Conservation (phyloP, 805 yeast species). For the Spathaspora hagerdaliae region DNA sequence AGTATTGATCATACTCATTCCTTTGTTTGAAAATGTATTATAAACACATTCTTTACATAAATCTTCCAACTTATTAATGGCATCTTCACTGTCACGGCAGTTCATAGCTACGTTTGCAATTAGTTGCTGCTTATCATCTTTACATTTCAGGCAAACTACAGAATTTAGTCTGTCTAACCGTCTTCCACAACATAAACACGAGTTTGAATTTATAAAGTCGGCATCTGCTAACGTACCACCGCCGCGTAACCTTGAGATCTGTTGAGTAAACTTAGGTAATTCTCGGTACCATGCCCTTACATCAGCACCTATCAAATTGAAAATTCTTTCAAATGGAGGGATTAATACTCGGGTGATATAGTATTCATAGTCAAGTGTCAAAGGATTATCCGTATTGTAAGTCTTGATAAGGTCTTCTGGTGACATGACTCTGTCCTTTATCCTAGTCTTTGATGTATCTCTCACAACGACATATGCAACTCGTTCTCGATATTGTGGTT, state of each 20-base stretch:
- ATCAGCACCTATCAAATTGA: conserved; percentile 80
- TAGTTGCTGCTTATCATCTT: conserved; percentile 1
- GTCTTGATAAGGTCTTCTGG: conserved; percentile 67
- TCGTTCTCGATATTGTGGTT: conserved; percentile 85
- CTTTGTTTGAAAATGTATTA: conserved; percentile 3
- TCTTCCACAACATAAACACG: conserved; percentile 27
- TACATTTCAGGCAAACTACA: conserved; percentile 4
- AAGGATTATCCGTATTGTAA: conserved; percentile 23
- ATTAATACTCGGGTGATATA: conserved; percentile 79
- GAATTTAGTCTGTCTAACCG: conserved; percentile 2
- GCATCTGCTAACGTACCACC: conserved; percentile 5
- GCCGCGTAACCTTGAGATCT: not conserved
- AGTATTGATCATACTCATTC: conserved; percentile 6
- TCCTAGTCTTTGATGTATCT: conserved; percentile 48
- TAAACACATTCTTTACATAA: conserved; percentile 5
- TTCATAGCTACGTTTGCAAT: conserved; percentile 3
- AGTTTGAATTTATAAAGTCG: conserved; percentile 10
- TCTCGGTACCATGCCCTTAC: conserved; percentile 71
- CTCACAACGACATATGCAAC: conserved; percentile 80
- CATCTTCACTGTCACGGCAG: conserved; percentile 1
- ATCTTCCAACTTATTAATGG: not conserved
- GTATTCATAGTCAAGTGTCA: conserved; percentile 73
- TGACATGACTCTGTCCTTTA: conserved; percentile 74
- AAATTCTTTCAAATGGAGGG: conserved; percentile 86
- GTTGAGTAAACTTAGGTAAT: conserved; percentile 42